Evolutionary conservation across 108 stramenopile species (phyloP).

Genomic region (Nitzschia inconspicua): DNA sequence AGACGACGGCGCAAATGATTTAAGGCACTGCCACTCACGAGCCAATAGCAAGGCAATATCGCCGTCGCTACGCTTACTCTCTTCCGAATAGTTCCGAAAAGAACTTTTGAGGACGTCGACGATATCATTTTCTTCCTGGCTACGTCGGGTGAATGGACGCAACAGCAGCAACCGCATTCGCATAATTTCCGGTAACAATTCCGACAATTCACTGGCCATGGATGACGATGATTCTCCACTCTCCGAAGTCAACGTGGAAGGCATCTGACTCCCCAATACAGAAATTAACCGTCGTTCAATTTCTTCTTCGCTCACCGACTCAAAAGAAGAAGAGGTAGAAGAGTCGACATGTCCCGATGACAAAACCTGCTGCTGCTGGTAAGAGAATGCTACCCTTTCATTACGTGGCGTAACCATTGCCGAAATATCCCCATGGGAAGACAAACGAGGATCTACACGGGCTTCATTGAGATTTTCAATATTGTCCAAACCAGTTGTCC

Average conservation of each 20-base stretch:
- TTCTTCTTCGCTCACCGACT: no score
- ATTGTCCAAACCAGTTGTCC: no score
- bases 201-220: constrained; percentile 15
- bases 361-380: no score
- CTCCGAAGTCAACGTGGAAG: no score
- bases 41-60: constrained; percentile 32
- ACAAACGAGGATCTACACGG: no score
- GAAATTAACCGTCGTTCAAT: constrained; percentile 43
- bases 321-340: no score
- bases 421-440: no score
- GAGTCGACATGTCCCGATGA: no score
- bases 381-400: no score
- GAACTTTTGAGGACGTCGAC: constrained; percentile 44
- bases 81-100: constrained; percentile 36
- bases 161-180: constrained; percentile 53
- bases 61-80: constrained; percentile 7
- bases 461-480: no score
- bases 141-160: constrained; percentile 41
- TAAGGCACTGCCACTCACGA: constrained; percentile 31
- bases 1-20: no score
- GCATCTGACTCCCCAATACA: constrained; percentile 49
- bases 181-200: constrained; percentile 35
- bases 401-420: no score
- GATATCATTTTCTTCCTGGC: constrained; percentile 38
- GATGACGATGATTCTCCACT: neutral